These are phyloP conservation scores for Pistacia atlantica DNA, from an alignment of 345 rosid genomes.

Conservation along the genomic window DNA sequence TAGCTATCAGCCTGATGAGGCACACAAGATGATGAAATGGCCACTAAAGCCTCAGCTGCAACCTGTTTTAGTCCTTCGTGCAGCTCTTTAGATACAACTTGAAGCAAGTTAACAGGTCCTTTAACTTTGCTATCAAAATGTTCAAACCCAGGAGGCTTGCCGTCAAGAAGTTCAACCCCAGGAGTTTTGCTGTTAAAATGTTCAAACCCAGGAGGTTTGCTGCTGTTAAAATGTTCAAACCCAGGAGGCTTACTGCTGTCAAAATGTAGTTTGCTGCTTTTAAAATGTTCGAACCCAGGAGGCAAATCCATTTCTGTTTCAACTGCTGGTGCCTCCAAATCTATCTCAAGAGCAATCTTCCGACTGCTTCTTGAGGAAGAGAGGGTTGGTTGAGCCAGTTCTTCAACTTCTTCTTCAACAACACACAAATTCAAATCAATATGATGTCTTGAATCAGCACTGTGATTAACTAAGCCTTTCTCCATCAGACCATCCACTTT, in stretches of 20 bases:
- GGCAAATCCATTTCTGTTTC: constrained; percentile 28
- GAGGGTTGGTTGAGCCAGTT: constrained; percentile 29
- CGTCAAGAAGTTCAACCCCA: constrained; percentile 22
- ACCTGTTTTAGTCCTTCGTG: constrained; percentile 26
- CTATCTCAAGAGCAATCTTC: constrained; percentile 44
- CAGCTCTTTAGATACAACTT: constrained; percentile 22
- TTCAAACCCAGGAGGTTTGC: constrained; percentile 15
- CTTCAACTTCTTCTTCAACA: constrained; percentile 47
- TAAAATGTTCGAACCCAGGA: constrained; percentile 20
- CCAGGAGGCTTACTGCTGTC: background rate
- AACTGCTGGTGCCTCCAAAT: constrained; percentile 58
- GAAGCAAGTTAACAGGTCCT: constrained; percentile 22
- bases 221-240: constrained; percentile 1
- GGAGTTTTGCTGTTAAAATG: constrained; percentile 10
- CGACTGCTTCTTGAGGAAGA: constrained; percentile 33
- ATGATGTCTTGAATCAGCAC: constrained; percentile 30
- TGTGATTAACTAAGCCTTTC: constrained; percentile 16
- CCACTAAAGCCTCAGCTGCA: constrained; percentile 71
- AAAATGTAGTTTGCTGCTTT: background rate
- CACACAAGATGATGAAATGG: constrained; percentile 45
- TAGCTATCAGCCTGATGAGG: constrained; percentile 16
- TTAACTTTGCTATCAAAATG: constrained; percentile 26
- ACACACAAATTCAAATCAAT: constrained; percentile 68
- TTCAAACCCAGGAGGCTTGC: constrained; percentile 21
- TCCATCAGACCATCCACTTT: constrained; percentile 7